Evolutionary conservation across 2,329 filamentous ascomycete species (phyloP).

Genomic region (Penicillium sp.): DNA sequence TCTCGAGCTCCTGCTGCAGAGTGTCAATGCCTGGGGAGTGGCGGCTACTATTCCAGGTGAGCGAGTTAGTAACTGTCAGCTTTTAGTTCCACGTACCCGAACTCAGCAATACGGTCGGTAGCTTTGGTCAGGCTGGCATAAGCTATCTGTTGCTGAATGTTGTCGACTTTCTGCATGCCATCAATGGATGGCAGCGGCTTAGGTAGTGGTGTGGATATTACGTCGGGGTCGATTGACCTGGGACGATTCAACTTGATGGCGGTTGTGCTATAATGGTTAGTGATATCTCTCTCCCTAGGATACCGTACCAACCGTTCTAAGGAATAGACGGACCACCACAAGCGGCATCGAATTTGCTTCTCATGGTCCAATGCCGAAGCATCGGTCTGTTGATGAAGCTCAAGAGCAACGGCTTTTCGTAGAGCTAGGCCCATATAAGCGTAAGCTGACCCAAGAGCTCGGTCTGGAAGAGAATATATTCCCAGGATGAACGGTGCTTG

Average conservation of each 20-base stretch:
- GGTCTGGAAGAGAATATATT: slow-evolving; percentile 43
- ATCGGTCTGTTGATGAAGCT: slow-evolving; percentile 15
- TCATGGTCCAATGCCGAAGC: slow-evolving; percentile 38
- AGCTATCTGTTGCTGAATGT: slow-evolving; percentile 40
- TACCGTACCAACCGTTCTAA: slow-evolving; percentile 22
- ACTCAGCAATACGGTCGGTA: slow-evolving; percentile 26
- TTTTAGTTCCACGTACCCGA: not conserved
- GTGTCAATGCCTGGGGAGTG: not conserved
- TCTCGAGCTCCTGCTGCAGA: not conserved
- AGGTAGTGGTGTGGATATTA: slow-evolving; percentile 20
- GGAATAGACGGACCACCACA: slow-evolving; percentile 59
- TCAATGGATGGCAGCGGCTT: slow-evolving; percentile 19
- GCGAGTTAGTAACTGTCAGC: not conserved
- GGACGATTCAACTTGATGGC: slow-evolving; percentile 25
- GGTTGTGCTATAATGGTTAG: slow-evolving; percentile 25
- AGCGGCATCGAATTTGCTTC: slow-evolving; percentile 52
- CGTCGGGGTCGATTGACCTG: slow-evolving; percentile 20
- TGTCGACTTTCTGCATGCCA: slow-evolving; percentile 35
- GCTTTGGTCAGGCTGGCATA: slow-evolving; percentile 36
- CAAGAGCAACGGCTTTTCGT: slow-evolving; percentile 57
- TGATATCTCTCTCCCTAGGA: too few species aligned
- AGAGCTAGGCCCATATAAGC: slow-evolving; percentile 53
- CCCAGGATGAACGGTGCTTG: slow-evolving; percentile 41
- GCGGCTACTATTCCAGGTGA: not conserved
- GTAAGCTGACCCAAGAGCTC: slow-evolving; percentile 40